Conservation (phyloP, 495 filamentous ascomycete genomes). For the Mycothermus thermophilus region DNA sequence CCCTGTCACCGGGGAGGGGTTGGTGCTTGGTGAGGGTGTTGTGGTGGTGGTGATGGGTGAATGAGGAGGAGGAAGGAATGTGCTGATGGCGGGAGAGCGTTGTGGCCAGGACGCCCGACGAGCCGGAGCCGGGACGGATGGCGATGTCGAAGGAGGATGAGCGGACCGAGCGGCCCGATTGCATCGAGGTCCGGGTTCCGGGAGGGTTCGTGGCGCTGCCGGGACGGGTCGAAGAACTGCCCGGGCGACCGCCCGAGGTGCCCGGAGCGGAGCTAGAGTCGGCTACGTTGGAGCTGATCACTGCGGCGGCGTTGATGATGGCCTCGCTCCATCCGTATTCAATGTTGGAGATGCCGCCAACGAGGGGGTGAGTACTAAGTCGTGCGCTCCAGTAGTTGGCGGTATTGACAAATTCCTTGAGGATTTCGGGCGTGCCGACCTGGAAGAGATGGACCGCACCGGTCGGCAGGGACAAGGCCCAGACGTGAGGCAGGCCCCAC, state of each 20-base stretch:
- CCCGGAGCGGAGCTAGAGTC: conserved; percentile 15
- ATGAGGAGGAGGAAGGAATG: no score
- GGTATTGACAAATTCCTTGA: conserved; percentile 81
- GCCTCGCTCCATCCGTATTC: conserved; percentile 94
- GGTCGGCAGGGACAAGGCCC: conserved; percentile 83
- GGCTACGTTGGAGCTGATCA: conserved; percentile 33
- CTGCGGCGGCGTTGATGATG: conserved; percentile 64
- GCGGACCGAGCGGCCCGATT: conserved; percentile 29
- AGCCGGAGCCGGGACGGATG: conserved; percentile 36
- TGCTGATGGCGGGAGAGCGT: conserved; percentile 24
- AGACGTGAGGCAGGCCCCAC: no score
- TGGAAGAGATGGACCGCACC: conserved; percentile 96
- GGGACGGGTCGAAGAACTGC: conserved; percentile 23
- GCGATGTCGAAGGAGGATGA: conserved; percentile 30
- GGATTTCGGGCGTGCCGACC: conserved; percentile 88
- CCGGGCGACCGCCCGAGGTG: conserved; percentile 29
- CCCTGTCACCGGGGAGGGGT: no score
- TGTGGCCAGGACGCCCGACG: conserved; percentile 48
- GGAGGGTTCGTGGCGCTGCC: background rate
- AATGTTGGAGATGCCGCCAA: conserved; percentile 88
- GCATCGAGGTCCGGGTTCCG: conserved; percentile 32
- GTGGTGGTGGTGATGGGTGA: no score
- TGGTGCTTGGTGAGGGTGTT: no score
- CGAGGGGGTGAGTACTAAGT: conserved; percentile 79
- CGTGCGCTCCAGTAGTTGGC: conserved; percentile 98